Evolutionary conservation across 2,329 filamentous ascomycete species (phyloP).

Genomic region (Claviceps quebecensis): DNA sequence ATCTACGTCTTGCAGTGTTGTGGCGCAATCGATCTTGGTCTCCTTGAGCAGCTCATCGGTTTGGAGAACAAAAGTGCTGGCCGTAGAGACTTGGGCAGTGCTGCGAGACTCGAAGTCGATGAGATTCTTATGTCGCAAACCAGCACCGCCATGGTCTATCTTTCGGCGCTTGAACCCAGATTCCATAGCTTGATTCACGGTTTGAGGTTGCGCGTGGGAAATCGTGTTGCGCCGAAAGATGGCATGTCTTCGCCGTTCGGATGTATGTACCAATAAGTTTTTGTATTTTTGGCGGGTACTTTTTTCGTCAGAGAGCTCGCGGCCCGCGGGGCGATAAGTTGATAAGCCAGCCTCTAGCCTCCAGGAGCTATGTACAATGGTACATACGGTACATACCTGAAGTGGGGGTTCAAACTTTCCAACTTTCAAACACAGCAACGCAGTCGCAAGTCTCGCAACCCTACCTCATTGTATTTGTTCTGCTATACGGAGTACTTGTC

Average conservation of each 20-base stretch:
- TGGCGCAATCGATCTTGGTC: constrained; percentile 36
- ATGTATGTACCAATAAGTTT: neutral
- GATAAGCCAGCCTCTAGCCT: constrained; percentile 9
- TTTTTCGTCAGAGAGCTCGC: neutral
- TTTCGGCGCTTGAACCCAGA: constrained; percentile 34
- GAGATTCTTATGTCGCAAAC: constrained; percentile 21
- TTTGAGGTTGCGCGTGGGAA: neutral
- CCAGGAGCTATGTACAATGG: no score
- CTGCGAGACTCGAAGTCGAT: constrained; percentile 27
- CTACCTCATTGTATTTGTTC: no score
- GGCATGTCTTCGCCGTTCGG: neutral
- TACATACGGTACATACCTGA: no score
- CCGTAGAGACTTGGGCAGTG: constrained; percentile 27
- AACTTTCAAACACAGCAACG: no score
- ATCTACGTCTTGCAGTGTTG: constrained; percentile 33
- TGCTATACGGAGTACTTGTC: no score
- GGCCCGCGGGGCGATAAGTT: constrained; percentile 14
- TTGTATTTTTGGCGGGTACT: neutral
- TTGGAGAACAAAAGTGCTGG: constrained; percentile 44
- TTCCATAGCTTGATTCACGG: constrained; percentile 25
- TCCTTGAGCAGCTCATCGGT: constrained; percentile 45
- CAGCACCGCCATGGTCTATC: constrained; percentile 24
- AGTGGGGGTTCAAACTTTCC: no score
- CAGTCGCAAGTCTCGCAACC: no score
- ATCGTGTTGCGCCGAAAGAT: neutral